Evolutionary conservation across 768 basidiomycete species (phyloP).

Genomic region (Tulasnella sp.): DNA sequence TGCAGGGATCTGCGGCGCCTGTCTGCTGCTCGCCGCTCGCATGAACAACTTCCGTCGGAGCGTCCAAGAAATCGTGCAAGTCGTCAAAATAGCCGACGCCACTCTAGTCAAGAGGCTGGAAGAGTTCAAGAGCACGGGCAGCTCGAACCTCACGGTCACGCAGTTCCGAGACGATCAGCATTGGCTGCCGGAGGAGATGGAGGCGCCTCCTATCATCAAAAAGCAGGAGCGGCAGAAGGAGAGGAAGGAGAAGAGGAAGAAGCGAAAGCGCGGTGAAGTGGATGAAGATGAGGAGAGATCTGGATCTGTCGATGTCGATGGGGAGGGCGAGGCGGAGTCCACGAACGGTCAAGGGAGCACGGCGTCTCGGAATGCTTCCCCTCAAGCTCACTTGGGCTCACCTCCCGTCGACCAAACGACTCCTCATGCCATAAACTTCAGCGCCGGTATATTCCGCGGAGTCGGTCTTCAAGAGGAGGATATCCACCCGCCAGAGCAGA

Average conservation of each 20-base stretch:
- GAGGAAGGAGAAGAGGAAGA: slow-evolving; percentile 25
- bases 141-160: slow-evolving; percentile 76
- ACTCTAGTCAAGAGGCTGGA: slow-evolving; percentile 90
- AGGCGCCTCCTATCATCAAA: slow-evolving; percentile 78
- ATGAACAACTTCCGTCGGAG: slow-evolving; percentile 98
- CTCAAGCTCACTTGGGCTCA: background rate
- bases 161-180: slow-evolving; percentile 72
- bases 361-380: slow-evolving; percentile 9
- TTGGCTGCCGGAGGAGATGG: slow-evolving; percentile 88
- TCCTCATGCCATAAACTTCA: slow-evolving; percentile 20
- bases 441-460: slow-evolving; percentile 16
- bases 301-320: slow-evolving; percentile 4
- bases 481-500: background rate
- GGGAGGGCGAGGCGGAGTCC: background rate
- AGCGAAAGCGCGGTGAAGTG: slow-evolving; percentile 25
- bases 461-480: slow-evolving; percentile 18
- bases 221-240: slow-evolving; percentile 48
- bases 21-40: slow-evolving; percentile 87
- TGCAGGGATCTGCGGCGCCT: slow-evolving; percentile 96
- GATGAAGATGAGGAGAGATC: slow-evolving; percentile 22
- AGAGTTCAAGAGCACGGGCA: slow-evolving; percentile 89
- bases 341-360: background rate
- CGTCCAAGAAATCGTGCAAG: slow-evolving; percentile 94
- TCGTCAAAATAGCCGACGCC: slow-evolving; percentile 97
- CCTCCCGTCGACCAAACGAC: background rate